Evolutionary conservation across 768 basidiomycete species (phyloP).

Genomic region (Hebeloma cylindrosporum): DNA sequence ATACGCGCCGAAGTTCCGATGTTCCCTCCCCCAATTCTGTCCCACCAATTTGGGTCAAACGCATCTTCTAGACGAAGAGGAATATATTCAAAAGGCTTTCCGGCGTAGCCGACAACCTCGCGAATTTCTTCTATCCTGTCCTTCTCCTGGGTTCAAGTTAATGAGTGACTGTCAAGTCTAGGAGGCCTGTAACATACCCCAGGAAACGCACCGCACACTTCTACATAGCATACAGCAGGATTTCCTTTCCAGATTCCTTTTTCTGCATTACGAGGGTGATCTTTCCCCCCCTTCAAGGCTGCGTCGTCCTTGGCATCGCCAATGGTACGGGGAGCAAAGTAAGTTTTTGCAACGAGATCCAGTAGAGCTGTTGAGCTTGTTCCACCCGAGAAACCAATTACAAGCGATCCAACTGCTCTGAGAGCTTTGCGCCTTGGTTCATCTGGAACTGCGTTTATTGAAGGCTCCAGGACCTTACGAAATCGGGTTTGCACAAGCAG

Average conservation of each 20-base stretch:
- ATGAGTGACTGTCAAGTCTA: conserved; percentile 15
- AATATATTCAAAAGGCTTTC: conserved; percentile 49
- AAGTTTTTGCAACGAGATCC: conserved; percentile 62
- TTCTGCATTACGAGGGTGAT: conserved; percentile 60
- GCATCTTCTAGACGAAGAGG: conserved; percentile 71
- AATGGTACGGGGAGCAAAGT: conserved; percentile 39
- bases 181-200: conserved; percentile 44
- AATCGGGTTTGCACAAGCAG: conserved; percentile 64
- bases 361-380: conserved; percentile 72
- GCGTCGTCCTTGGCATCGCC: conserved; percentile 6
- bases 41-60: conserved; percentile 72
- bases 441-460: conserved; percentile 55
- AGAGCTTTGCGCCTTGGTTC: conserved; percentile 57
- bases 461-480: conserved; percentile 62
- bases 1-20: conserved; percentile 11
- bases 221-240: conserved; percentile 67
- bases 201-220: conserved; percentile 59
- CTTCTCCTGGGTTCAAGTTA: conserved; percentile 38
- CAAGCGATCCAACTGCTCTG: conserved; percentile 66
- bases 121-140: conserved; percentile 57
- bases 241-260: conserved; percentile 55
- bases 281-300: conserved; percentile 49
- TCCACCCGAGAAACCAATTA: conserved; percentile 78
- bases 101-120: conserved; percentile 43
- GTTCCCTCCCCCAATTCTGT: conserved; percentile 37